A percentile compares a stretch with the other conserved stretches of the same genome.
Conservation (phyloP, 2,329 filamentous ascomycete genomes). For the Aspergillus proliferans region DNA sequence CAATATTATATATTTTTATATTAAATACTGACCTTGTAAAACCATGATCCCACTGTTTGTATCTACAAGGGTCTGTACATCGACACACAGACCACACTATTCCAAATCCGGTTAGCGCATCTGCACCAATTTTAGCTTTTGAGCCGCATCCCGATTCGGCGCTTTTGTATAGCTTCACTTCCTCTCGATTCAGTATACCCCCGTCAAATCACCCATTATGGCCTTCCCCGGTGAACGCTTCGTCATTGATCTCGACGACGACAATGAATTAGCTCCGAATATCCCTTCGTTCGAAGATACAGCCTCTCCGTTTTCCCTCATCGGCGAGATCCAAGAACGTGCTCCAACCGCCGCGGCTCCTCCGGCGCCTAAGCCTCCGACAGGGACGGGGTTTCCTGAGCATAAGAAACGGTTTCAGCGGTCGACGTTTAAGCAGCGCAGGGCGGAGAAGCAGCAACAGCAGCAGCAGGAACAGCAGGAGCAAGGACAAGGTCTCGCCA, state of each 20-base stretch:
- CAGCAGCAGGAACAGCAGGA: conserved; percentile 14
- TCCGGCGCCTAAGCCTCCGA: conserved; percentile 53
- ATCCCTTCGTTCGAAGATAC: conserved; percentile 12
- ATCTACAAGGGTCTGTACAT: conserved; percentile 12
- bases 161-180: conserved; percentile 9
- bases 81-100: conserved; percentile 17
- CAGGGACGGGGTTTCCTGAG: conserved; percentile 76
- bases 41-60: conserved; percentile 1
- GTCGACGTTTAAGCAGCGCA: conserved; percentile 75
- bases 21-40: not conserved
- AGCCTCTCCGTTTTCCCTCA: conserved; percentile 34
- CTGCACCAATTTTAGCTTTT: conserved; percentile 31
- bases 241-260: conserved; percentile 53
- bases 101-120: conserved; percentile 11
- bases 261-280: conserved; percentile 39
- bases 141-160: conserved; percentile 31
- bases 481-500: conserved; percentile 2
- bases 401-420: conserved; percentile 69
- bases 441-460: conserved; percentile 19
- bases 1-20: not conserved
- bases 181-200: conserved; percentile 1
- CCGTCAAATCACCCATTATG: conserved; percentile 27
- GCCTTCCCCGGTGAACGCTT: conserved; percentile 56
- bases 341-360: conserved; percentile 43
- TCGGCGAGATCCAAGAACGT: conserved; percentile 77